Percentiles rank a stretch among this genome's conserved stretches.
Conservation (phyloP, 164 flowering plant genomes). For the Echeveria elegans region DNA sequence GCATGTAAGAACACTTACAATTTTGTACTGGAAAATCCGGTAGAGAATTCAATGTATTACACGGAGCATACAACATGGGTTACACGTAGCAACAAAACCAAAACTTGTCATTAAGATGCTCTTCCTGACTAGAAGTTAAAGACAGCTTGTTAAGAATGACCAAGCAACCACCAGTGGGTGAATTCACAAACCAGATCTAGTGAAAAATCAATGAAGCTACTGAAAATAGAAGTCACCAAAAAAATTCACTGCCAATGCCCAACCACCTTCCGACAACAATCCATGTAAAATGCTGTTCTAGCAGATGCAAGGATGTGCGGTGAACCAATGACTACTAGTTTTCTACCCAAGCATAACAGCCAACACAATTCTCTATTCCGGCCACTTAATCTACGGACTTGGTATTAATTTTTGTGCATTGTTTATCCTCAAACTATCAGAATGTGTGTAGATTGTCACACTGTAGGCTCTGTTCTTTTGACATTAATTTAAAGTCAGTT, state of each 20-base stretch:
- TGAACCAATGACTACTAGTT: neutral
- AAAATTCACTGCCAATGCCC: neutral
- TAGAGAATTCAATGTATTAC: neutral
- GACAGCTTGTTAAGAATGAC: neutral
- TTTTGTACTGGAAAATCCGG: neutral
- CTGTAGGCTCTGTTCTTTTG: too few relatives aligned
- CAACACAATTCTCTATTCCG: neutral
- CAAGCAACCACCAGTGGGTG: neutral
- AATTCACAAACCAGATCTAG: neutral
- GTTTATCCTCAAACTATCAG: neutral
- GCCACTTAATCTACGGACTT: neutral
- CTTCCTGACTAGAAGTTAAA: neutral
- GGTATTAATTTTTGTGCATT: neutral
- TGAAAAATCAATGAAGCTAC: neutral
- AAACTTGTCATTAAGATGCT: neutral
- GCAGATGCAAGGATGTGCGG: neutral
- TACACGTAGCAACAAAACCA: neutral
- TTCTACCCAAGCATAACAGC: neutral
- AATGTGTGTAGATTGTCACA: too few relatives aligned
- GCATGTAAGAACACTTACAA: neutral
- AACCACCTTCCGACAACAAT: neutral
- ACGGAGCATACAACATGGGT: neutral
- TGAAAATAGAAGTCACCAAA: neutral
- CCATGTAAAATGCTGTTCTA: neutral
- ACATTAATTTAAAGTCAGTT: too few relatives aligned